phyloP scores from a whole-genome alignment of 2,329 filamentous ascomycete genomes.

The Xylariaceae sp. region DNA sequence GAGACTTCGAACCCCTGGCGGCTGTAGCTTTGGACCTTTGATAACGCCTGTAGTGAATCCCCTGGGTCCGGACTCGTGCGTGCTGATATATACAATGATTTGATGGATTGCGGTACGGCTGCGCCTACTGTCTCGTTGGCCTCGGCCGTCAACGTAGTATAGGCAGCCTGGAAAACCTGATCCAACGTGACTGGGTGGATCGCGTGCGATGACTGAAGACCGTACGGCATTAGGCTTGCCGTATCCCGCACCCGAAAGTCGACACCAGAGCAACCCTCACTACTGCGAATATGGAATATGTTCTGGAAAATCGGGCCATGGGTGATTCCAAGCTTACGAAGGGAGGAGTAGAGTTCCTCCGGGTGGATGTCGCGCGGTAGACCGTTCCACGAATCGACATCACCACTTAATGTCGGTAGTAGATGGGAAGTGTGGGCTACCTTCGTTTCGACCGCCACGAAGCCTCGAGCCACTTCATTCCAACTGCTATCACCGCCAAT shows the following conservation, averaged over 20 bases:
- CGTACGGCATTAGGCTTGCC: neutral
- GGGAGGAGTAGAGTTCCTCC: too few species aligned
- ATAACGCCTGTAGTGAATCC: conserved; percentile 1
- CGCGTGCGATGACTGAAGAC: conserved; percentile 5
- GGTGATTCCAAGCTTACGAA: conserved; percentile 23
- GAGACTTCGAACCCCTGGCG: conserved; percentile 9
- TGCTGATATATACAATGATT: conserved; percentile 21
- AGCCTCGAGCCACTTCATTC: too few species aligned
- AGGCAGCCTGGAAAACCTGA: conserved; percentile 26
- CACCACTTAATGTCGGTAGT: too few species aligned
- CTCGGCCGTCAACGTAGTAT: conserved; percentile 14
- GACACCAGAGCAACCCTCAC: neutral
- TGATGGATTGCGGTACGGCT: conserved; percentile 24
- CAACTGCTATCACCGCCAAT: too few species aligned
- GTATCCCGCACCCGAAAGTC: too few species aligned
- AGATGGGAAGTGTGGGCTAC: too few species aligned
- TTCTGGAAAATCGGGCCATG: conserved; percentile 37
- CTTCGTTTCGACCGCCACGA: conserved; percentile 14
- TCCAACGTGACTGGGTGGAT: conserved; percentile 39
- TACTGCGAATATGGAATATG: conserved; percentile 8
- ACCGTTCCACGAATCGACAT: too few species aligned
- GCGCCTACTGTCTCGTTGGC: conserved; percentile 14
- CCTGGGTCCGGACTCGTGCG: conserved; percentile 16
- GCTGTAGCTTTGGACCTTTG: too few species aligned
- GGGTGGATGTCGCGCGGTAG: too few species aligned